Conservation (phyloP, 2,329 filamentous ascomycete species). For the Ophiosphaerella herpotricha region DNA sequence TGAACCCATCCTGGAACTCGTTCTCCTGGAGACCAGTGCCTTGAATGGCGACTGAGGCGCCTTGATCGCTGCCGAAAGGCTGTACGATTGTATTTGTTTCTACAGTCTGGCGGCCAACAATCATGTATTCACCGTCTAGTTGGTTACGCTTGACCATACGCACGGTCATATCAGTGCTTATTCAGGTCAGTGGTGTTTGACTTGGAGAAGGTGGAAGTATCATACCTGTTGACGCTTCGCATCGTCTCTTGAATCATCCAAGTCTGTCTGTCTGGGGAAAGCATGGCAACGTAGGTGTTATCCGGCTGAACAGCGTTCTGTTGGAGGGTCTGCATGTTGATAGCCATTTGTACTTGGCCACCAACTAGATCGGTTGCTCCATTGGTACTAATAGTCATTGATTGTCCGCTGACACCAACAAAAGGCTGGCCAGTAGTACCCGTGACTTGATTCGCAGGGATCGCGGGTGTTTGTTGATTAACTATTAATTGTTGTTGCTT, state of each 20-base stretch:
- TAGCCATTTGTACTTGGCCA: slow-evolving; percentile 43
- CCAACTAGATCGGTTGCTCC: slow-evolving; percentile 43
- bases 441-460: slow-evolving; percentile 43
- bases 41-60: slow-evolving; percentile 34
- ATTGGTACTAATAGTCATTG: slow-evolving; percentile 44
- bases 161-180: slow-evolving; percentile 42
- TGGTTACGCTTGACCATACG: slow-evolving; percentile 37
- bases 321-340: slow-evolving; percentile 37
- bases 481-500: slow-evolving; percentile 47
- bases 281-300: slow-evolving; percentile 44
- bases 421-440: slow-evolving; percentile 45
- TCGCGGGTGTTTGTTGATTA: slow-evolving; percentile 44
- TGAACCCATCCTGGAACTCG: slow-evolving; percentile 46
- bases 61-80: slow-evolving; percentile 34
- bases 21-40: slow-evolving; percentile 46
- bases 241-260: slow-evolving; percentile 47
- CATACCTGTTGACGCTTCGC: slow-evolving; percentile 40
- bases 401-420: slow-evolving; percentile 37
- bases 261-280: slow-evolving; percentile 43
- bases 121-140: slow-evolving; percentile 46
- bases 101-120: slow-evolving; percentile 44
- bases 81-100: slow-evolving; percentile 42
- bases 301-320: slow-evolving; percentile 35
- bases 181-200: slow-evolving; percentile 2
- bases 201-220: not conserved